Conservation (phyloP, 1,284 basidiomycete genomes). For the Ceratobasidium sp. region DNA sequence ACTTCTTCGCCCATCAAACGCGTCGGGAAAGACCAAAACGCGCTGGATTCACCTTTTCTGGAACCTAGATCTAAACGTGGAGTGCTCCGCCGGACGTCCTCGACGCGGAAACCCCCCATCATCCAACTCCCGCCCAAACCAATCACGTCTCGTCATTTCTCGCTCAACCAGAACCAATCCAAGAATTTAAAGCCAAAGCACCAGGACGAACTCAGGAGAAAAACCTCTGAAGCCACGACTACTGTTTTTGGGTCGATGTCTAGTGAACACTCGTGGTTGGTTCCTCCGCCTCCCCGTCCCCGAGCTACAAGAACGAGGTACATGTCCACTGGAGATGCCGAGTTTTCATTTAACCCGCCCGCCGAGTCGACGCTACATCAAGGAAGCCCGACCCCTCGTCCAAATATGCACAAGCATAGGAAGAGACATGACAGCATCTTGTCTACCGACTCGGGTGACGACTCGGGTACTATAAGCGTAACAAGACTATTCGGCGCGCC, state of each 20-base stretch:
- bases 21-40: constrained; percentile 9
- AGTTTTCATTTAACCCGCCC: constrained; percentile 33
- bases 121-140: not conserved
- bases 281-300: constrained; percentile 11
- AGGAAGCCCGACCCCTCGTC: not conserved
- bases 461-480: not conserved
- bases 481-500: not conserved
- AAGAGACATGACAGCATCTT: constrained; percentile 29
- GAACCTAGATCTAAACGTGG: not conserved
- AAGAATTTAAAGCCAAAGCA: not conserved
- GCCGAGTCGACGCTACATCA: constrained; percentile 16
- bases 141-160: constrained; percentile 6
- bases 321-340: not conserved
- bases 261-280: constrained; percentile 23
- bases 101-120: not conserved
- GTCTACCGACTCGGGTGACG: constrained; percentile 27
- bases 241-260: not conserved
- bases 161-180: constrained; percentile 5
- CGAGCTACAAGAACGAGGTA: not conserved
- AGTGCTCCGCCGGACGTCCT: not conserved
- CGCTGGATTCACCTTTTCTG: constrained; percentile 26
- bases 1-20: constrained; percentile 2
- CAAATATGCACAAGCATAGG: not conserved
- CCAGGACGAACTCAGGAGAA: constrained; percentile 4
- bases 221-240: constrained; percentile 30